A percentile compares a stretch with the other conserved stretches of the same genome.
Evolutionary conservation across 2,329 filamentous ascomycete genomes (phyloP).

Genomic region (Dactylellina sp.): DNA sequence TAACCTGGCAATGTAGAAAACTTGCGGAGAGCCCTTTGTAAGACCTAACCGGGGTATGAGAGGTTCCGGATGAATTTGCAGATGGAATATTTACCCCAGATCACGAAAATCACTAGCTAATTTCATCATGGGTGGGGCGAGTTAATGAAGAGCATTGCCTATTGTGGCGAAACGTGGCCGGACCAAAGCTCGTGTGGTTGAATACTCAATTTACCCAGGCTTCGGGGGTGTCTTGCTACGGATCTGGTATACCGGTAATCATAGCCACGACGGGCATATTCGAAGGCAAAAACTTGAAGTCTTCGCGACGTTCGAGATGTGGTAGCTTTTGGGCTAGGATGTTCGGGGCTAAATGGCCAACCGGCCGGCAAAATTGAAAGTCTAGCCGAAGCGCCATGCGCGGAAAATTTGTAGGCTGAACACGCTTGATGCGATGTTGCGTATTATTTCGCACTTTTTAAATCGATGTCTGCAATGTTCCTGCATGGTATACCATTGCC

Average conservation of each 20-base stretch:
- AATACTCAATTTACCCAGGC: conserved; percentile 44
- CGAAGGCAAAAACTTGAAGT: conserved; percentile 1
- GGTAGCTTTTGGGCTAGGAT: conserved; percentile 13
- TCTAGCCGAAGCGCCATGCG: conserved; percentile 48
- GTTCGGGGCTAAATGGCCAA: conserved; percentile 51
- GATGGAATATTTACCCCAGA: conserved; percentile 44
- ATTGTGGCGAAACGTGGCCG: conserved; percentile 37
- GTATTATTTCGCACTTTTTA: neutral
- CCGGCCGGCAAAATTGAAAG: conserved; percentile 55
- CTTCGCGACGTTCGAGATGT: conserved; percentile 24
- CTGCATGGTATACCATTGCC: conserved; percentile 34
- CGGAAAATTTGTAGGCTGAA: conserved; percentile 40
- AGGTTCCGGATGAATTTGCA: conserved; percentile 47
- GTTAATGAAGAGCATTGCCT: conserved; percentile 35
- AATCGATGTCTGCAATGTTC: conserved; percentile 17
- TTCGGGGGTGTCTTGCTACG: conserved; percentile 11
- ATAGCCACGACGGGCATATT: conserved; percentile 33
- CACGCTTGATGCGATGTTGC: neutral
- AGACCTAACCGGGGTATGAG: conserved; percentile 13
- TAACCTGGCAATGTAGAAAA: conserved; percentile 21
- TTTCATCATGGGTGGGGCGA: conserved; percentile 10
- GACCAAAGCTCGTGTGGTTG: conserved; percentile 21
- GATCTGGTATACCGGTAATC: conserved; percentile 20
- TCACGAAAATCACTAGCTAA: conserved; percentile 17
- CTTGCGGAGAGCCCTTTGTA: conserved; percentile 22